phyloP scores from a whole-genome alignment of 2,329 filamentous ascomycete genomes.

The Scopulariopsis brevicaulis region DNA sequence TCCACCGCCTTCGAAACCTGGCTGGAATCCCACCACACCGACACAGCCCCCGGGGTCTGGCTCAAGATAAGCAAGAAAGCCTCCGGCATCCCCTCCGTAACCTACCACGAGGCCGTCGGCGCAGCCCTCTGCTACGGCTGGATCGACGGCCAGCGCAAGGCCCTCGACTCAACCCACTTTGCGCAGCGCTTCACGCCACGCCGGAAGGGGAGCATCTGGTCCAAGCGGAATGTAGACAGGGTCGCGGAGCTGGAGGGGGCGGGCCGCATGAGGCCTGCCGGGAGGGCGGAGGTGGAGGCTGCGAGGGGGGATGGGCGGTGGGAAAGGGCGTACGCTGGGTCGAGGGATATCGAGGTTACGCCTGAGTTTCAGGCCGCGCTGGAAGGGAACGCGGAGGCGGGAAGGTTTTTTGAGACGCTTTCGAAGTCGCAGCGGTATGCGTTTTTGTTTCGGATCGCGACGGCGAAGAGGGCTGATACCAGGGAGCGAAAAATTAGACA shows the following conservation, averaged over 20 bases:
- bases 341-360: neutral
- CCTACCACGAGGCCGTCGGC: constrained; percentile 40
- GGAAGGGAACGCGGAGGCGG: constrained; percentile 19
- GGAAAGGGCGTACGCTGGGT: neutral
- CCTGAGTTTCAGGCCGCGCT: constrained; percentile 18
- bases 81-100: constrained; percentile 28
- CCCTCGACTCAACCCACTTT: constrained; percentile 33
- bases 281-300: constrained; percentile 36
- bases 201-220: constrained; percentile 43
- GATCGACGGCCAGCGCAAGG: constrained; percentile 45
- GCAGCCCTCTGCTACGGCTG: constrained; percentile 48
- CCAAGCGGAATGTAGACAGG: constrained; percentile 44
- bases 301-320: constrained; percentile 45
- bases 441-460: constrained; percentile 32
- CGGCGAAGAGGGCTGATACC: constrained; percentile 23
- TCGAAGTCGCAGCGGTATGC: constrained; percentile 31
- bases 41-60: constrained; percentile 25
- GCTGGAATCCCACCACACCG: constrained; percentile 22
- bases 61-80: constrained; percentile 37
- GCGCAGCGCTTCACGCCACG: constrained; percentile 48
- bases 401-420: constrained; percentile 27
- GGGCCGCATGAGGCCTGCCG: constrained; percentile 36
- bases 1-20: constrained; percentile 21
- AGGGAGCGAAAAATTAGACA: constrained; percentile 24
- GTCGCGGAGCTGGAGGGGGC: constrained; percentile 29